Conservation (phyloP, 192 early-diverging fungal species). For the Entrophospora sp. region DNA sequence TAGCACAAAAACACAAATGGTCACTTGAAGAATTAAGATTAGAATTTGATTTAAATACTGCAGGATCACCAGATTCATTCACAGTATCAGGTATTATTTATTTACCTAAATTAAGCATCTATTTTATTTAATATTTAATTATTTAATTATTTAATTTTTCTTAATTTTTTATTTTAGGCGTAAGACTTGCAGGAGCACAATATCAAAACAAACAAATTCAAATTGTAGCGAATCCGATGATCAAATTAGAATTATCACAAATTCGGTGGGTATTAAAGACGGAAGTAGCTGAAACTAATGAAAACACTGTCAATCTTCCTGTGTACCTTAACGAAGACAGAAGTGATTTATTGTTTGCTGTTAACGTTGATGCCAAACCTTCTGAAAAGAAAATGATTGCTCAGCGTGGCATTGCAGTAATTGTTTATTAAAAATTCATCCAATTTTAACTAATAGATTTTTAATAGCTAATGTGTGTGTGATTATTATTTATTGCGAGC, state of each 20-base stretch:
- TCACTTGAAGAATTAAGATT: constrained; percentile 78
- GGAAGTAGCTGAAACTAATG: background rate
- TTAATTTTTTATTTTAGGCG: background rate
- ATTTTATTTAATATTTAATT: background rate
- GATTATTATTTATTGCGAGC: too few relatives aligned
- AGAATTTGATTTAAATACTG: constrained; percentile 29
- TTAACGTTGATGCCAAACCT: constrained; percentile 26
- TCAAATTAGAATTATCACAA: constrained; percentile 25
- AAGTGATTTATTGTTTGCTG: constrained; percentile 47
- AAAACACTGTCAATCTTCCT: constrained; percentile 31
- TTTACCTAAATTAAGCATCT: constrained; percentile 20
- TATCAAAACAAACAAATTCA: background rate
- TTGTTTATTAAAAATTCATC: constrained; percentile 33
- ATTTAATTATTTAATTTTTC: background rate
- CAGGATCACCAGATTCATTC: constrained; percentile 14
- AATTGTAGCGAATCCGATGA: constrained; percentile 1
- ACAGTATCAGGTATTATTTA: background rate
- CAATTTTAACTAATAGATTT: too few relatives aligned
- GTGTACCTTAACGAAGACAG: constrained; percentile 65
- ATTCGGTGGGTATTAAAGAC: constrained; percentile 34
- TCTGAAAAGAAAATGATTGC: constrained; percentile 33
- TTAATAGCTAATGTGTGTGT: too few relatives aligned
- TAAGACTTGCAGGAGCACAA: background rate
- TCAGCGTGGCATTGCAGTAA: constrained; percentile 52
- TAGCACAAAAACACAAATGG: constrained; percentile 61